phyloP scores from a whole-genome alignment of 2,329 filamentous ascomycete genomes.

The Calonectria honghensis region DNA sequence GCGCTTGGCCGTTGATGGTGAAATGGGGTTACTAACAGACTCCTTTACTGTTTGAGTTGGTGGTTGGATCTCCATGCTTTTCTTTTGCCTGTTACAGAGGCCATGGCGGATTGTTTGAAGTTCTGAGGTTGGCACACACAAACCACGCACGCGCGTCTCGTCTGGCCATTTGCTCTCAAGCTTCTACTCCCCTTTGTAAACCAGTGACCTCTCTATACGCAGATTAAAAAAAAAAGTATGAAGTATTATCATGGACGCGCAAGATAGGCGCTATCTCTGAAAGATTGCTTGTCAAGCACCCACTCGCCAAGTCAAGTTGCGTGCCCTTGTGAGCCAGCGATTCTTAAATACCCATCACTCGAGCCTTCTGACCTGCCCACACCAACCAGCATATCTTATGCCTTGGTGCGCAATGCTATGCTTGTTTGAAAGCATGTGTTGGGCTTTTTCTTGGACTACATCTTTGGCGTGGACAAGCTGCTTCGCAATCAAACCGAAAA shows the following conservation, averaged over 20 bases:
- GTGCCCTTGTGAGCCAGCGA: conserved; percentile 22
- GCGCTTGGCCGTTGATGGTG: not conserved
- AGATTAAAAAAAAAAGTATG: not conserved
- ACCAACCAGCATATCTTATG: not conserved
- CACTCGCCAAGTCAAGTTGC: not conserved
- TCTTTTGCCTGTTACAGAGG: not conserved
- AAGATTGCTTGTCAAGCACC: not conserved
- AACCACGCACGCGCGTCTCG: not conserved
- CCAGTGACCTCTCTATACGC: not conserved
- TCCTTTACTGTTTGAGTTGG: not conserved
- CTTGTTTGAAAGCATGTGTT: not conserved
- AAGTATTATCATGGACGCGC: not conserved
- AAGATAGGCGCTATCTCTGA: not conserved
- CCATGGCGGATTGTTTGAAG: not conserved
- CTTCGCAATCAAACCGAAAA: conserved; percentile 12
- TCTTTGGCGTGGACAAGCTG: not conserved
- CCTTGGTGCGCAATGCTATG: too few relatives aligned
- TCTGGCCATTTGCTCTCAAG: not conserved
- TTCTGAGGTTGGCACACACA: not conserved
- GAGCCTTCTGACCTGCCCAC: conserved; percentile 20
- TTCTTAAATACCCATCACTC: not conserved
- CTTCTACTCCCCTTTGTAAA: not conserved
- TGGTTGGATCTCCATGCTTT: conserved; percentile 3
- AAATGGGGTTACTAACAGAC: not conserved
- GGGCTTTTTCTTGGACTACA: not conserved